Conservation (phyloP, 768 basidiomycete genomes). For the Mycena epipterygia region DNA sequence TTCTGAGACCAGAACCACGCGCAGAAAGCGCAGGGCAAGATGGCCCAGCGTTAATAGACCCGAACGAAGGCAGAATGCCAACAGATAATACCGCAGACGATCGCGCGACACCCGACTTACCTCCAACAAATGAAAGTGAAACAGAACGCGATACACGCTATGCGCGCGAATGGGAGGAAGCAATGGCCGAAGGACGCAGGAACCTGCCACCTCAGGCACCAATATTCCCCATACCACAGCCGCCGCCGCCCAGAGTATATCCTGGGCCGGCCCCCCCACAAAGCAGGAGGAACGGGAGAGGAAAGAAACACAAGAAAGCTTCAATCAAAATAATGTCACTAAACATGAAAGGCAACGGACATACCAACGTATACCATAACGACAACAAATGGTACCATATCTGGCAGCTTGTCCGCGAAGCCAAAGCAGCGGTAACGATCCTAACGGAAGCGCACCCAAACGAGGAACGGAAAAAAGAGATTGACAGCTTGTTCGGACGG, state of each 20-base stretch:
- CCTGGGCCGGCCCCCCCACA: background rate
- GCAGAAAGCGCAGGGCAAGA: background rate
- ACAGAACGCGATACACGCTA: background rate
- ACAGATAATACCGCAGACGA: background rate
- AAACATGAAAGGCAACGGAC: background rate
- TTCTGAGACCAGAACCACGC: background rate
- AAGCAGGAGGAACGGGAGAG: background rate
- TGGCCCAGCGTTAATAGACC: background rate
- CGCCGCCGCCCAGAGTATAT: background rate
- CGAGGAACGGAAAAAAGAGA: slow-evolving; percentile 9
- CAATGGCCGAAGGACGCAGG: background rate
- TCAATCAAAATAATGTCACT: background rate
- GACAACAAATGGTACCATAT: slow-evolving; percentile 41
- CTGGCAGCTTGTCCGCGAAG: background rate
- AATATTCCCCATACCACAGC: background rate
- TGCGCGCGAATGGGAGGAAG: background rate
- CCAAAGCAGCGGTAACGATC: background rate
- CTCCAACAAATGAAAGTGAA: background rate
- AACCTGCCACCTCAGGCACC: background rate
- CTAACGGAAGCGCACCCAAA: slow-evolving; percentile 50
- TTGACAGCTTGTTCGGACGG: slow-evolving; percentile 15
- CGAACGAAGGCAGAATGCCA: background rate
- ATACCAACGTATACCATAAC: slow-evolving; percentile 37
- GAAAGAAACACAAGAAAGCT: slow-evolving; percentile 15
- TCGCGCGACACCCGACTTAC: background rate